phyloP scores from a whole-genome alignment of 1,284 basidiomycete genomes.

The Ceratobasidium sp. region DNA sequence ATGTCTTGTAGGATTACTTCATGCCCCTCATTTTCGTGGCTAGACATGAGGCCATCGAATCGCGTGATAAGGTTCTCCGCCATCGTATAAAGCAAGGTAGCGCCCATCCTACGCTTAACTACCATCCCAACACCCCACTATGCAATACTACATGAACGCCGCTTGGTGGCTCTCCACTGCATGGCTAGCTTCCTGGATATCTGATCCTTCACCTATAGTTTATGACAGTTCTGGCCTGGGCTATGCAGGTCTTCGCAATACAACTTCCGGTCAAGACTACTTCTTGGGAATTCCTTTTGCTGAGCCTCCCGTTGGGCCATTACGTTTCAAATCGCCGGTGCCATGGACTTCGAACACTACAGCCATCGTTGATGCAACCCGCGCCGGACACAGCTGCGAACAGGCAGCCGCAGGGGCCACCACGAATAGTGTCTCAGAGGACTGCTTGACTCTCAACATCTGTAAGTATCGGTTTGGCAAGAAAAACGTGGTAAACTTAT shows the following conservation, averaged over 20 bases:
- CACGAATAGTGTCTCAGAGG: conserved; percentile 53
- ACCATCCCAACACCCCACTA: too few species aligned
- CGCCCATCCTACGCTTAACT: too few species aligned
- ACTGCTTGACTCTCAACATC: conserved; percentile 61
- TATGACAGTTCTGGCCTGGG: conserved; percentile 2
- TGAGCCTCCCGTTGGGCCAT: conserved; percentile 38
- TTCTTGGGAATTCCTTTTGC: conserved; percentile 46
- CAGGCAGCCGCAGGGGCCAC: not conserved
- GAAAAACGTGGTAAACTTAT: conserved; percentile 47
- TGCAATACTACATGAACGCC: too few species aligned
- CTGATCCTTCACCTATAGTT: not conserved
- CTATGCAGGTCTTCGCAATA: conserved; percentile 4
- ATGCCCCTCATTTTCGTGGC: too few species aligned
- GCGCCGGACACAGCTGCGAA: conserved; percentile 29
- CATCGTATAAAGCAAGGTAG: too few species aligned
- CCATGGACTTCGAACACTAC: conserved; percentile 58
- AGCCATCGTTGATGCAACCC: conserved; percentile 34
- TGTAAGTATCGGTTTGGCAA: conserved; percentile 47
- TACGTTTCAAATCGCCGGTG: conserved; percentile 64
- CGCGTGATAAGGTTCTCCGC: too few species aligned
- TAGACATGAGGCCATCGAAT: too few species aligned
- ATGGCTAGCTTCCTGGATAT: not conserved
- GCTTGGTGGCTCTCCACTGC: not conserved
- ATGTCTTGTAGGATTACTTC: too few species aligned
- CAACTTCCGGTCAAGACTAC: conserved; percentile 28